phyloP scores from a whole-genome alignment of 2,329 filamentous ascomycete species.

The Aspergillus vadensis region DNA sequence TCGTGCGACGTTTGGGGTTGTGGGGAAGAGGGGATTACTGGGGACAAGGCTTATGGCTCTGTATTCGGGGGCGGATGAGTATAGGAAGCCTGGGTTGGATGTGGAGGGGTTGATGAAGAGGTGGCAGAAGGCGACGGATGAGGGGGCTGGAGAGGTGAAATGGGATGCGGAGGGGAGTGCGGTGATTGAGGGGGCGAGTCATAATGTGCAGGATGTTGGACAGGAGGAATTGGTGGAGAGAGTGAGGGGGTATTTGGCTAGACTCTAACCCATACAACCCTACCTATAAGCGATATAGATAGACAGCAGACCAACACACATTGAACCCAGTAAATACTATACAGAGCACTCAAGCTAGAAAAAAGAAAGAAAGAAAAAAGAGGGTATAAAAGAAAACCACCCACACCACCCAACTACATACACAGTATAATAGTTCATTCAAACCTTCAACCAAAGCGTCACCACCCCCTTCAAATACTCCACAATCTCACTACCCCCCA shows the following conservation, averaged over 20 bases:
- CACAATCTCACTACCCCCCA: slow-evolving; percentile 92
- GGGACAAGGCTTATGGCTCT: slow-evolving; percentile 46
- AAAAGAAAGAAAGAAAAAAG: not conserved
- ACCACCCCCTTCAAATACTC: slow-evolving; percentile 90
- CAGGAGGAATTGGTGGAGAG: slow-evolving; percentile 46
- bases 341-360: not conserved
- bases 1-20: slow-evolving; percentile 63
- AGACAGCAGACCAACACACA: not conserved
- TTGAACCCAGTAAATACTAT: not conserved
- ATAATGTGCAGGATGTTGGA: slow-evolving; percentile 52
- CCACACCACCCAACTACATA: not conserved
- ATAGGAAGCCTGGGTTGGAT: slow-evolving; percentile 47
- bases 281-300: not conserved
- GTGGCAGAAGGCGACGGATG: slow-evolving; percentile 47
- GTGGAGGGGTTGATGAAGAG: slow-evolving; percentile 46
- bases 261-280: slow-evolving; percentile 16
- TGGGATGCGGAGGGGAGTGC: slow-evolving; percentile 54
- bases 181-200: slow-evolving; percentile 51
- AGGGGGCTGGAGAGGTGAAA: slow-evolving; percentile 34
- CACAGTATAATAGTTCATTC: slow-evolving; percentile 16
- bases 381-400: slow-evolving; percentile 16
- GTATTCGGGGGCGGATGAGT: slow-evolving; percentile 51
- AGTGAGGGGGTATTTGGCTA: slow-evolving; percentile 37
- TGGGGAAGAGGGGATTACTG: slow-evolving; percentile 41
- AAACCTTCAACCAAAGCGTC: slow-evolving; percentile 76